Percentiles rank a stretch among this genome's conserved stretches.
Conservation (phyloP, 2,329 filamentous ascomycete genomes). For the Aureobasidium lini region DNA sequence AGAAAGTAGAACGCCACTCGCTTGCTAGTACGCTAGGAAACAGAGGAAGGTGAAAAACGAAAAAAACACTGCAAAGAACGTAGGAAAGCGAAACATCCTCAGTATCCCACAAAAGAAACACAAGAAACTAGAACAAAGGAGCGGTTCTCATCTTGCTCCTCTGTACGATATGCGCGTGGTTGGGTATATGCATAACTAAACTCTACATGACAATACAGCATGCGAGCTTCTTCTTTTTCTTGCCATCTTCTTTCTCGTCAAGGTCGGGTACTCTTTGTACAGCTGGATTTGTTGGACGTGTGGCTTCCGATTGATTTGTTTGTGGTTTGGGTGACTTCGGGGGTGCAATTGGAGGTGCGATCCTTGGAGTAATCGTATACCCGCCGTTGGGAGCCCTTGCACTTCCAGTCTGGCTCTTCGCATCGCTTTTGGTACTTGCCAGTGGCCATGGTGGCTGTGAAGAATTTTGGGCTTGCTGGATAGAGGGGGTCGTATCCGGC, state of each 20-base stretch:
- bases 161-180: neutral
- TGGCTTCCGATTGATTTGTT: neutral
- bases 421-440: constrained; percentile 21
- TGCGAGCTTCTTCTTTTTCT: constrained; percentile 55
- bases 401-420: constrained; percentile 21
- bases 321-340: constrained; percentile 20
- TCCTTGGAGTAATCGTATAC: constrained; percentile 42
- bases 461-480: neutral
- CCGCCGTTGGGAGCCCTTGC: constrained; percentile 35
- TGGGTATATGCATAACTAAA: neutral
- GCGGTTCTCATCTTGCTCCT: neutral
- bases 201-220: constrained; percentile 70
- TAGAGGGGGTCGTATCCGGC: neutral
- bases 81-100: neutral
- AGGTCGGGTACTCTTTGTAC: constrained; percentile 48
- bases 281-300: constrained; percentile 25
- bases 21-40: constrained; percentile 13
- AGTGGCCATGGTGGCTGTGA: constrained; percentile 19
- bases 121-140: neutral
- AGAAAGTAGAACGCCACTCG: constrained; percentile 7
- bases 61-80: neutral
- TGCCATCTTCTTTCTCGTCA: constrained; percentile 44
- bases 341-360: constrained; percentile 33
- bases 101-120: constrained; percentile 1
- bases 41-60: neutral